Evolutionary conservation across 2,329 filamentous ascomycete species (phyloP), one percentile per base, ranked within the genome.

Genomic region (Stagonosporopsis cucurbitacearum): DNA sequence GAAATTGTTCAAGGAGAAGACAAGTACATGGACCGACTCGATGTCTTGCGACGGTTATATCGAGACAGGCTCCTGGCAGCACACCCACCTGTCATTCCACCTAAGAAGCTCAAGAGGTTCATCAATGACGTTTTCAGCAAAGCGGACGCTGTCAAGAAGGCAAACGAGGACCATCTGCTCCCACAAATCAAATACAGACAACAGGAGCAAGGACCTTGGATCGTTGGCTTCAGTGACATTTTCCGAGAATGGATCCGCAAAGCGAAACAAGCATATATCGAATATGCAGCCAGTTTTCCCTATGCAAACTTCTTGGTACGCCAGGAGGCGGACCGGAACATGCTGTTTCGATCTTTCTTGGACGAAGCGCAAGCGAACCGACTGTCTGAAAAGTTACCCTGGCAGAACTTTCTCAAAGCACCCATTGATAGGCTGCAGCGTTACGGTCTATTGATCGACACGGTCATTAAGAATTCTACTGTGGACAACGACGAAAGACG

Each of bases 181-280:
- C 90, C 94, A 2, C 94, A 97, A 74, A 84, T 99, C 67, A 98
- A 98, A 71, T 99, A 98, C 73, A 87, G 95, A 23, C 95, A 99
- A 74, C 90, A 95, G 69, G 95, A 98, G 72, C 94, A 99, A 78
- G 95, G 95, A 0, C 95, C 95, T 0, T 99, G 92, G 87, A 88
- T 99, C 55, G 82, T 86, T 12, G 95, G 95, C 3, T 97, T 97
- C 77, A 97, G 93, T 72, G 95, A 98, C 70, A 91, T 99, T 45
- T 98, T 99, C 81, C 84, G 95, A 55, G 95, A 99, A 78, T 99
- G 95, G 95, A 96, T 98, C 59, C 86, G 95, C 60, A 98, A 97
- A 75, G 95, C 95, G 28, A 92, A 89, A 74, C 81, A 84, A 2
- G 89, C 91, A 11, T 99, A 98, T 72, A 87, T 97, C 58, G 92